These are phyloP conservation scores for Funneliformis mosseae DNA, from an alignment of 192 early-diverging fungal genomes.

Conservation along the genomic window DNA sequence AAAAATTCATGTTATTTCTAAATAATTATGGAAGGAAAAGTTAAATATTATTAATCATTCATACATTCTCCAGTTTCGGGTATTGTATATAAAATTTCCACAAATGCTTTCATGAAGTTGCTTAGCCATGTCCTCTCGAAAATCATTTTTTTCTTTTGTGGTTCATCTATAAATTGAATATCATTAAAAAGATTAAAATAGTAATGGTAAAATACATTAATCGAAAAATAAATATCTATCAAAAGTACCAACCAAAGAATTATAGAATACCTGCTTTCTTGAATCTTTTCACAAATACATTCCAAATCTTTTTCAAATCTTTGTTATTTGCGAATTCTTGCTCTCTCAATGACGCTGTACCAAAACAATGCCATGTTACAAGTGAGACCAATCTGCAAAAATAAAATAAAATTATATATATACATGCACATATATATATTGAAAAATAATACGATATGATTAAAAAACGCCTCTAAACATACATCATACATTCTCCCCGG, in stretches of 20 bases:
- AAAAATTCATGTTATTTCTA: not conserved
- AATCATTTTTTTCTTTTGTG: constrained; percentile 52
- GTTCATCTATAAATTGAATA: not conserved
- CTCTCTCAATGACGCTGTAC: constrained; percentile 52
- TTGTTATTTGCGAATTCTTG: constrained; percentile 61
- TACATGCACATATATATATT: too few relatives aligned
- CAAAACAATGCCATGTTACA: constrained; percentile 74
- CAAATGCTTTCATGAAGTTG: constrained; percentile 65
- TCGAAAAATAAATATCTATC: not conserved
- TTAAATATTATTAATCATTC: not conserved
- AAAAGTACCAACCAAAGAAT: constrained; percentile 13
- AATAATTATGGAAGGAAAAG: not conserved
- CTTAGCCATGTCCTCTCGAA: constrained; percentile 71
- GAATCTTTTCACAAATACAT: constrained; percentile 58
- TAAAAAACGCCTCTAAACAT: constrained; percentile 6
- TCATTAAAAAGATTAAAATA: not conserved
- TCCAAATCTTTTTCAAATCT: constrained; percentile 70
- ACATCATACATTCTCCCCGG: constrained; percentile 75
- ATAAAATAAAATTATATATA: not conserved
- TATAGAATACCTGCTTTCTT: constrained; percentile 30
- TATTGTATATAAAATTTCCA: constrained; percentile 59
- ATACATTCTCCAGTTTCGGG: constrained; percentile 52
- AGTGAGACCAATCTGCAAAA: constrained; percentile 66
- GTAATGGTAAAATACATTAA: not conserved
- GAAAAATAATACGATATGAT: too few relatives aligned